A percentile compares a stretch with the other conserved stretches of the same genome.
Conservation (phyloP, 2,329 filamentous ascomycete genomes). For the Parasarocladium wereldwijsianum region DNA sequence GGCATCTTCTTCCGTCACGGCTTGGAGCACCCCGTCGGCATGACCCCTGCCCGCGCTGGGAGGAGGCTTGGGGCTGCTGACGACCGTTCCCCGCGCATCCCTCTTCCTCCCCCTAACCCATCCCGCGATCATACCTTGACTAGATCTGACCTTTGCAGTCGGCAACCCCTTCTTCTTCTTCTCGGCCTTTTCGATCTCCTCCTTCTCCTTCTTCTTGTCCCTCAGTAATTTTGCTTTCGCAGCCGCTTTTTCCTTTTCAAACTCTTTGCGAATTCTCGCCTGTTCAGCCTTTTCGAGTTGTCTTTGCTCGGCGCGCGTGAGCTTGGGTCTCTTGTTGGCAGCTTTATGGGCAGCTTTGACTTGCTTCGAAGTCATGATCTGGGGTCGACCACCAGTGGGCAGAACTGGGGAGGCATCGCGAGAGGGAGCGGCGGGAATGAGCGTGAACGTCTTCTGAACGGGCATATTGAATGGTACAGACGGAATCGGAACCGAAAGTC, state of each 20-base stretch:
- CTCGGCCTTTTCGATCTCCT: slow-evolving; percentile 30
- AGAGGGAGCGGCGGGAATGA: slow-evolving; percentile 20
- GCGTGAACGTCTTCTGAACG: slow-evolving; percentile 27
- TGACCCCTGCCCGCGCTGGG: no score
- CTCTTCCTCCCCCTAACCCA: slow-evolving; percentile 29
- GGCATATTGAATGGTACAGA: slow-evolving; percentile 15
- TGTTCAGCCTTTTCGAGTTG: slow-evolving; percentile 31
- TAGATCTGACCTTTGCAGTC: slow-evolving; percentile 36
- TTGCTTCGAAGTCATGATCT: slow-evolving; percentile 27
- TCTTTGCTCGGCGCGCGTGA: slow-evolving; percentile 25
- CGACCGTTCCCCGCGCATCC: slow-evolving; percentile 9
- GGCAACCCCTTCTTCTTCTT: slow-evolving; percentile 38
- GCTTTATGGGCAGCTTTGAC: slow-evolving; percentile 22
- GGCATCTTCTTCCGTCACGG: slow-evolving; percentile 7
- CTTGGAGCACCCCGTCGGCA: background rate
- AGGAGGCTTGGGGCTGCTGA: no score
- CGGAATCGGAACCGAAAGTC: no score
- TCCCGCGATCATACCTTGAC: slow-evolving; percentile 40
- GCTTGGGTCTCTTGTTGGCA: slow-evolving; percentile 16
- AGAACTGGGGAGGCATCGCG: slow-evolving; percentile 8
- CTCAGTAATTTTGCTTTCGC: slow-evolving; percentile 32
- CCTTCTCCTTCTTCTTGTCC: slow-evolving; percentile 42
- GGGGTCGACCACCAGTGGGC: slow-evolving; percentile 4
- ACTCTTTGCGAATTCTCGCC: slow-evolving; percentile 36
- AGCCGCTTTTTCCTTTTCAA: slow-evolving; percentile 32